phyloP scores from a whole-genome alignment of 768 basidiomycete genomes.

The Asterophora lycoperdoides region DNA sequence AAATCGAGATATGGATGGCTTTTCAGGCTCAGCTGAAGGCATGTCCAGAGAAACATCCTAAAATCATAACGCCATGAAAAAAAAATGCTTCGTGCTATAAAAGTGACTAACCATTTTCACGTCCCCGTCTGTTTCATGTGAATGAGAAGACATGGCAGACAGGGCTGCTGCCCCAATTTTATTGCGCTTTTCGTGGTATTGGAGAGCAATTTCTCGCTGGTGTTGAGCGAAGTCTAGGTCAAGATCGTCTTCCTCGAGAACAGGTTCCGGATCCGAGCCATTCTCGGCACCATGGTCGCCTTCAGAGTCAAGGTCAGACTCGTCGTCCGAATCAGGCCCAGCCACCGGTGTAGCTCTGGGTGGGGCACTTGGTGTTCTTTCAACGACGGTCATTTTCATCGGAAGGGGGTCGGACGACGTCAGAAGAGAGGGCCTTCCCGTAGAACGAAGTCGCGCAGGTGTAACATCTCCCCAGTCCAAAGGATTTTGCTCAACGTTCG shows the following conservation, averaged over 20 bases:
- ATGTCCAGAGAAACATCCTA: conserved; percentile 44
- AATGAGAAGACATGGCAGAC: conserved; percentile 45
- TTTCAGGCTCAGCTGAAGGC: conserved; percentile 36
- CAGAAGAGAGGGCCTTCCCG: conserved; percentile 33
- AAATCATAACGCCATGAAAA: conserved; percentile 1
- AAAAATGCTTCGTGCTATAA: conserved; percentile 1
- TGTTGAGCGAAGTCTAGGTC: conserved; percentile 62
- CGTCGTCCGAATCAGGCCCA: conserved; percentile 63
- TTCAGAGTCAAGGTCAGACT: conserved; percentile 42
- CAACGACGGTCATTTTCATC: conserved; percentile 69
- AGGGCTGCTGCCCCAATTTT: conserved; percentile 52
- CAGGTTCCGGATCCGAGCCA: conserved; percentile 28
- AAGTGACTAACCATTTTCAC: conserved; percentile 34
- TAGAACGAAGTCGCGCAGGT: conserved; percentile 42
- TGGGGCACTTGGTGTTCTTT: conserved; percentile 44
- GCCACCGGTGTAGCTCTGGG: conserved; percentile 16
- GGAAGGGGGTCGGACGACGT: conserved; percentile 38
- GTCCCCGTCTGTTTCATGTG: conserved; percentile 39
- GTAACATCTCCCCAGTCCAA: conserved; percentile 53
- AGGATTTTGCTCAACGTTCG: conserved; percentile 14
- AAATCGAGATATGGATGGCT: conserved; percentile 59
- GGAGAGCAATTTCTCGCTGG: conserved; percentile 70
- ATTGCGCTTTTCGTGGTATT: conserved; percentile 61
- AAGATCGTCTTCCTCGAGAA: conserved; percentile 43
- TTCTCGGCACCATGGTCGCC: conserved; percentile 1